Base-by-base conservation (phyloP, 2,329 filamentous ascomycete species). In the Penicillium griseofulvum region DNA sequence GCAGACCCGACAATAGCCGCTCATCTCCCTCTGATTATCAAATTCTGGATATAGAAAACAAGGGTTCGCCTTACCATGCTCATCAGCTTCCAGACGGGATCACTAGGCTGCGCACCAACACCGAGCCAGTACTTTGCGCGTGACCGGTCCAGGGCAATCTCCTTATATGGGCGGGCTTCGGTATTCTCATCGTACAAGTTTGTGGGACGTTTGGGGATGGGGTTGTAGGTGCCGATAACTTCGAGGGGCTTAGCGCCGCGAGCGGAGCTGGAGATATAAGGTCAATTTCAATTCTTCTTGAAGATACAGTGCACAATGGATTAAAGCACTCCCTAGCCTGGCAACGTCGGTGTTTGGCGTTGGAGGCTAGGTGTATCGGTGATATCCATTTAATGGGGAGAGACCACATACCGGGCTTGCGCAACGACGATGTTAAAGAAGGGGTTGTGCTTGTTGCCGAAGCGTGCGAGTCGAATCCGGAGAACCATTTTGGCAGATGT, bases 371-470 rank as follows among this genome's bases (percentile, higher is more conserved):
- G 29, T 34, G 31, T 38, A 22, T 54, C 29, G 44, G 44, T 47
- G 19, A 11, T 39, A 41, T 52, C 17, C 29, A 49, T 47, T 33
- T 17, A 42, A 29, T 28, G 28, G n/a, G 47, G 38, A 53, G 29
- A 36, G 54, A 52, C 17, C 54, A 64, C 81, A 62, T 83, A 95
- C 90, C 92, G 87, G 44, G 92, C 92, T 70, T 97, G 93, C 16
- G 91, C 85, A 62, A 99, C 90, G 63, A 97, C 91, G 61, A 99
- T 97, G 79, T 99, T 99, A 83, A 96, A 99, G 67, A 97, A 88
- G 2, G 94, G 93, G n/a, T 84, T 74, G 72, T 96, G 92, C 62
- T 84, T 86, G 74, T 88, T 90, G 71, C 92, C 91, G 74, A 97
- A 96, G 74, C 94, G 92, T 66, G 94, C 90, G 66, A 99, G 86